Base-by-base conservation (phyloP, 2,329 filamentous ascomycete genomes). In the Xylariaceae sp. region DNA sequence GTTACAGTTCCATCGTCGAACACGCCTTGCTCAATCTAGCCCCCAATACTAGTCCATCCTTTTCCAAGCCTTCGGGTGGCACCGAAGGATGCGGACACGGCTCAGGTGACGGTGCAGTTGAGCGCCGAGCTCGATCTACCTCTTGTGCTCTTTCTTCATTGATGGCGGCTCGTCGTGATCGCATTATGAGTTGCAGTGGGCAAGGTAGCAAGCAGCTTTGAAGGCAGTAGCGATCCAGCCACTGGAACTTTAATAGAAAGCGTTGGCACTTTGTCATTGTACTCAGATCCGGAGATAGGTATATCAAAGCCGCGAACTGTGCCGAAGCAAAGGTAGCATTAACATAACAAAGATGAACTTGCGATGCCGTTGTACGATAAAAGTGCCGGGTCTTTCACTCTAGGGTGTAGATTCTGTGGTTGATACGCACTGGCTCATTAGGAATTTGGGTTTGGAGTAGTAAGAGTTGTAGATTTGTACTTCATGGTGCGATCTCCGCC, bases 71-170 rank as follows among this genome's bases (percentile, higher is more conserved):
- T 15, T 59, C 46, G 13, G 32, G n/a, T 4, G 57, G 60, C 11
- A 24, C 16, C 3, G 40, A 26, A 20, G 58, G 55, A 6, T 53
- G 23, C 10, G 58, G 61, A 16, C 32, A 47, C 5, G 61, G 61
- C 45, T 65, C 64, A n/a, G 62, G 63, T 1, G 62, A 65, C 11
- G 61, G 64, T 3, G 62, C 64, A 6, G 33, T 35, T 10, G 60
- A 66, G 6, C 63, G 55, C 20, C 64, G 56, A 16, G 49, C 32
- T 33, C 57, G 48, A 39, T 60, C 57, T n/a, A 13, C n/a, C 24
- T 62, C 60, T 16, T 50, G 40, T 20, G 27, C 23, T 8, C 13
- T 24, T 3, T 40, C 27, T 33, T 20, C 30, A 23, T 21, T 16
- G 7, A 16, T 42, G 26, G 16, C 30, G 32, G 11, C 36, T 48